Percentiles rank a stretch among this genome's conserved stretches.
Evolutionary conservation across 371 early-diverging fungal species (phyloP).

Genomic region (Cokeromyces recurvatus): DNA sequence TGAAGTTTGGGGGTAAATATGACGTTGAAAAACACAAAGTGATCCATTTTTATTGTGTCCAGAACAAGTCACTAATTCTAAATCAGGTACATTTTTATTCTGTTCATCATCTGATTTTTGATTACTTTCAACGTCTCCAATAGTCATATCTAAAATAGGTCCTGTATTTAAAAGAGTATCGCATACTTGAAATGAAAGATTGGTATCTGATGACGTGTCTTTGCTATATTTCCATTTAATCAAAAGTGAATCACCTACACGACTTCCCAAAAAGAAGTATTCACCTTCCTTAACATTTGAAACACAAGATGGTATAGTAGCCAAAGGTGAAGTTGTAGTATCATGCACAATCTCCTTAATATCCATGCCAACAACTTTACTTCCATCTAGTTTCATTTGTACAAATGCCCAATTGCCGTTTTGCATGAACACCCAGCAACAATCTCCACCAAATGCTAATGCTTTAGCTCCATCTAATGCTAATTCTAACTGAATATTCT

Average conservation of each 20-base stretch:
- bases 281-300: constrained; percentile 46
- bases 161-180: constrained; percentile 80
- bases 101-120: constrained; percentile 2
- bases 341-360: constrained; percentile 21
- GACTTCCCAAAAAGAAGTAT: constrained; percentile 79
- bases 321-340: constrained; percentile 8
- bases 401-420: constrained; percentile 70
- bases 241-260: constrained; percentile 77
- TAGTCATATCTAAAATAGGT: constrained; percentile 72
- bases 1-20: constrained; percentile 70
- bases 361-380: constrained; percentile 46
- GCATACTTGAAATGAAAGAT: constrained; percentile 53
- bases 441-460: constrained; percentile 46
- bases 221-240: constrained; percentile 52
- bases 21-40: constrained; percentile 77
- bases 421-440: constrained; percentile 54
- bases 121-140: constrained; percentile 57
- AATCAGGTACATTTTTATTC: constrained; percentile 32
- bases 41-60: constrained; percentile 76
- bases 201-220: neutral
- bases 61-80: constrained; percentile 80
- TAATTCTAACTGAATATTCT: constrained; percentile 23
- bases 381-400: constrained; percentile 67
- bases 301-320: constrained; percentile 56
- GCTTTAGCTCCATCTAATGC: constrained; percentile 56